Evolutionary conservation across 225 moss, liverwort and hornwort species (phyloP).

Genomic region (Thuidium tamariscinum): DNA sequence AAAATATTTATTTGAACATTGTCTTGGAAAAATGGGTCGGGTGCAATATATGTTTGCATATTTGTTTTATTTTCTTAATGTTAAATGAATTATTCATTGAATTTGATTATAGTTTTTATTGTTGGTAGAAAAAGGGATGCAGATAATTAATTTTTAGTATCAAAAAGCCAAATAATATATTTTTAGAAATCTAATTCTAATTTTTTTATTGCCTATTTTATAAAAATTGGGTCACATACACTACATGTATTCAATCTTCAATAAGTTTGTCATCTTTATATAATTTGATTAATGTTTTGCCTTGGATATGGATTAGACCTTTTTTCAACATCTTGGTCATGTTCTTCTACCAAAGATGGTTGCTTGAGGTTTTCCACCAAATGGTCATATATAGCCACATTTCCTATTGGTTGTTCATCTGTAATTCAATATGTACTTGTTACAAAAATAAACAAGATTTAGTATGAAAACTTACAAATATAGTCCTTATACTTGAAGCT

Average conservation of each 20-base stretch:
- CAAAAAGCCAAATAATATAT: no score
- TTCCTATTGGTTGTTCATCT: neutral
- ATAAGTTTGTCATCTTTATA: no score
- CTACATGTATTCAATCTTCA: neutral
- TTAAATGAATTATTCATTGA: neutral
- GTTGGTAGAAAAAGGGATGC: no score
- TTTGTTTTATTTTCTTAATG: neutral
- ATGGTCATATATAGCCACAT: neutral
- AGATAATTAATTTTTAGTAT: neutral
- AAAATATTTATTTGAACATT: rapidly evolving
- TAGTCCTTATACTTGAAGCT: neutral
- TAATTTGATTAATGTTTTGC: neutral
- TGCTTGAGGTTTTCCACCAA: neutral
- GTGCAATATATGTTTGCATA: no score
- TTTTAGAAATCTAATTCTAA: no score
- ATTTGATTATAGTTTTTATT: no score
- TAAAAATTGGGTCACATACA: rapidly evolving
- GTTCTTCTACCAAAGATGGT: neutral
- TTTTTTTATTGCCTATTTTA: neutral
- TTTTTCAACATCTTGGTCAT: neutral
- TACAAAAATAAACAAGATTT: no score
- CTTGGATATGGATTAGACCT: neutral
- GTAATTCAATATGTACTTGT: neutral
- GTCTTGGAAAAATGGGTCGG: neutral
- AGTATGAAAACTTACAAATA: neutral